Conservation (phyloP, 1,139 yeast genomes). For the Scheffersomyces lignicola region DNA sequence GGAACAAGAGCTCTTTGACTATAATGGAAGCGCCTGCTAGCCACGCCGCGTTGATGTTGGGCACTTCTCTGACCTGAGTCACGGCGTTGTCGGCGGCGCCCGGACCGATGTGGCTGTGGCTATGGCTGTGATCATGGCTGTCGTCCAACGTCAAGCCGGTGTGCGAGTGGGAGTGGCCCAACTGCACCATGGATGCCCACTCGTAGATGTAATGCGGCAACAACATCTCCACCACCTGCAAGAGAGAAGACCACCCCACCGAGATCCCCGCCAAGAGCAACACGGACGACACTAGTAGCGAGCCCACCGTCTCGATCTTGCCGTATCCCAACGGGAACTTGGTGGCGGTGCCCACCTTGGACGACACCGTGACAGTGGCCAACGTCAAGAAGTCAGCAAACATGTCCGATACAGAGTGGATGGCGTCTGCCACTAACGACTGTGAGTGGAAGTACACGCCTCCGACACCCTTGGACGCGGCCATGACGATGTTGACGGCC, state of each 20-base stretch:
- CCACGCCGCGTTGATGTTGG: constrained; percentile 94
- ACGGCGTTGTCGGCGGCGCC: constrained; percentile 7
- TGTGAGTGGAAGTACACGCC: constrained; percentile 94
- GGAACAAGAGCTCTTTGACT: constrained; percentile 83
- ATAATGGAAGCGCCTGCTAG: constrained; percentile 85
- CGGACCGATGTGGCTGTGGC: constrained; percentile 23
- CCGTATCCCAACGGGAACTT: constrained; percentile 89
- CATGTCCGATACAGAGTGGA: constrained; percentile 87
- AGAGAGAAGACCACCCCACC: constrained; percentile 85
- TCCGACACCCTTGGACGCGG: constrained; percentile 81
- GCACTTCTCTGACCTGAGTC: constrained; percentile 34
- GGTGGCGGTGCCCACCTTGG: constrained; percentile 58
- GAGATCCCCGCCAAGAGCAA: constrained; percentile 84
- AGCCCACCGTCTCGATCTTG: constrained; percentile 88
- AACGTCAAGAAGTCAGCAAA: constrained; percentile 86
- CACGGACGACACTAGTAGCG: constrained; percentile 81
- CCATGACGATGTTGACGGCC: constrained; percentile 80
- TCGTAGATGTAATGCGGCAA: constrained; percentile 55
- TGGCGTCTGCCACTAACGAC: constrained; percentile 90
- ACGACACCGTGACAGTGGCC: constrained; percentile 81
- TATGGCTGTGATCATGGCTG: constrained; percentile 44
- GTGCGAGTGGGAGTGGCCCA: constrained; percentile 56
- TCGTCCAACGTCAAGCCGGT: constrained; percentile 8
- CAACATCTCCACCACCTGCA: constrained; percentile 67
- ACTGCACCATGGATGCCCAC: constrained; percentile 45